These are phyloP conservation scores for Rhodosporidiobolus odoratus DNA, from an alignment of 768 basidiomycete genomes.

Conservation along the genomic window DNA sequence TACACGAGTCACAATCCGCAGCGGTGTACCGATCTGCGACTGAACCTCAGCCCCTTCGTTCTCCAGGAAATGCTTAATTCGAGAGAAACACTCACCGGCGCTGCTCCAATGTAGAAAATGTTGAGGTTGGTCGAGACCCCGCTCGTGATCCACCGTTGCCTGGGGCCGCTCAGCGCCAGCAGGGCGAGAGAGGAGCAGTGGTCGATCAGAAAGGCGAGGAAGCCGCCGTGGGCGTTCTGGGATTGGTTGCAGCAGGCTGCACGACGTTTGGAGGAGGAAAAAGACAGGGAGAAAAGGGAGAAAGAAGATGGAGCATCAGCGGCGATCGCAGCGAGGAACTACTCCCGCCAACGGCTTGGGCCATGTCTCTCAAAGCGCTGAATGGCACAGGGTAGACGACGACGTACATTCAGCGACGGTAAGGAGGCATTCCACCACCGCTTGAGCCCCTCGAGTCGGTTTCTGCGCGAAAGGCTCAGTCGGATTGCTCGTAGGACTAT, in stretches of 20 bases:
- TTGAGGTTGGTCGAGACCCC: constrained; percentile 28
- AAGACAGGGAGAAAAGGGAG: too few relatives aligned
- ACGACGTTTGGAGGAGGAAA: not conserved
- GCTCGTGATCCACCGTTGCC: constrained; percentile 20
- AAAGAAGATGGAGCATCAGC: not conserved
- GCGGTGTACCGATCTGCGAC: constrained; percentile 12
- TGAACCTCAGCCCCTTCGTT: too few relatives aligned
- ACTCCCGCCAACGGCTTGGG: too few relatives aligned
- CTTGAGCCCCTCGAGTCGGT: constrained; percentile 5
- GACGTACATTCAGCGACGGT: constrained; percentile 12
- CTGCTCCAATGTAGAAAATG: constrained; percentile 20
- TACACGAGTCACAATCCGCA: constrained; percentile 13
- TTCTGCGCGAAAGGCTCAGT: constrained; percentile 3
- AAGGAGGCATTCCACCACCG: constrained; percentile 9
- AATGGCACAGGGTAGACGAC: too few relatives aligned
- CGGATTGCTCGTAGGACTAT: too few relatives aligned
- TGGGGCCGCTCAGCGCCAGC: constrained; percentile 16
- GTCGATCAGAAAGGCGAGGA: constrained; percentile 33
- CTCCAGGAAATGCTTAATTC: not conserved
- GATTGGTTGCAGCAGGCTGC: constrained; percentile 7
- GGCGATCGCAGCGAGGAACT: too few relatives aligned
- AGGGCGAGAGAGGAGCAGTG: constrained; percentile 24
- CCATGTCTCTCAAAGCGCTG: too few relatives aligned
- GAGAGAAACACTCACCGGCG: constrained; percentile 22
- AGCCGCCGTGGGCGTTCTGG: constrained; percentile 32